Conservation (phyloP, 2,329 filamentous ascomycete genomes). For the Botrytis tulipae region DNA sequence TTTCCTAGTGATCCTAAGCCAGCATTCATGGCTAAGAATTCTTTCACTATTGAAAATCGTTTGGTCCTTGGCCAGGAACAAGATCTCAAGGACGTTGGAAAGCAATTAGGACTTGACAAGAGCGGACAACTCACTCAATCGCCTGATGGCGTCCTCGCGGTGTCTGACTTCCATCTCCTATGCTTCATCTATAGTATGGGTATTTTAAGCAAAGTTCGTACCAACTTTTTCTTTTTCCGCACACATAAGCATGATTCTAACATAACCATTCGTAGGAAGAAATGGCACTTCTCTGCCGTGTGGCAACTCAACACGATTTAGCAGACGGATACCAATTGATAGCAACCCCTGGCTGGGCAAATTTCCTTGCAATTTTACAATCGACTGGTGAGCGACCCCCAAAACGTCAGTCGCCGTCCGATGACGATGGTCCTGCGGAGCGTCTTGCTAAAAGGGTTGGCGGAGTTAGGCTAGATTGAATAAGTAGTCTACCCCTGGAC, state of each 20-base stretch:
- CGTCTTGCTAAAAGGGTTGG: constrained; percentile 64
- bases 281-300: constrained; percentile 78
- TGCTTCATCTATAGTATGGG: constrained; percentile 79
- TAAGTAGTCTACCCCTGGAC: neutral
- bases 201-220: constrained; percentile 76
- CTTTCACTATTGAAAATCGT: constrained; percentile 90
- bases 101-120: constrained; percentile 61
- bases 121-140: constrained; percentile 56
- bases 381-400: constrained; percentile 95
- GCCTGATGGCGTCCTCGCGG: constrained; percentile 59
- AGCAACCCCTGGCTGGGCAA: constrained; percentile 90
- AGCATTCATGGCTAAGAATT: constrained; percentile 62
- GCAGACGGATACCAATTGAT: constrained; percentile 79
- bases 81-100: constrained; percentile 66
- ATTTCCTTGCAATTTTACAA: constrained; percentile 87
- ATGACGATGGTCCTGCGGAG: constrained; percentile 38
- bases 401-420: constrained; percentile 58
- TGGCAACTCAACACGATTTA: constrained; percentile 77
- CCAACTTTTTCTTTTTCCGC: constrained; percentile 26
- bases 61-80: constrained; percentile 83
- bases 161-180: constrained; percentile 95
- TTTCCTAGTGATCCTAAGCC: constrained; percentile 82
- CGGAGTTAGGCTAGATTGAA: constrained; percentile 53
- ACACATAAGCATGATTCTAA: constrained; percentile 1
- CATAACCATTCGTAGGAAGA: constrained; percentile 66